phyloP scores from a whole-genome alignment of 2,329 filamentous ascomycete genomes.

The Aschersonia sp. region DNA sequence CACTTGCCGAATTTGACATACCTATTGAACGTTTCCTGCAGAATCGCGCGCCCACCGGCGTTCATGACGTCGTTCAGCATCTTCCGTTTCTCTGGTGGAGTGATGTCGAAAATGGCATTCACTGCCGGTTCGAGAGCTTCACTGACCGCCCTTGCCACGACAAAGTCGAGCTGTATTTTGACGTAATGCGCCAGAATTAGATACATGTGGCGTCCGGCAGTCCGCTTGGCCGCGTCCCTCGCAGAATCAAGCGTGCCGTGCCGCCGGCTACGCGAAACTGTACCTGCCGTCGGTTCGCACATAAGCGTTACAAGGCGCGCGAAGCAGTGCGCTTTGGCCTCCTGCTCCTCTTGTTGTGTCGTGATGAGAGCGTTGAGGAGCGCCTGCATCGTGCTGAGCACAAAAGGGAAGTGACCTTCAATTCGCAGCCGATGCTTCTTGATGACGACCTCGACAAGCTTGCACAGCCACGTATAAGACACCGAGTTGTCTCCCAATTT shows the following conservation, averaged over 20 bases:
- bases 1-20: constrained; percentile 52
- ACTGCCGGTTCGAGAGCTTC: constrained; percentile 43
- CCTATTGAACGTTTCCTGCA: constrained; percentile 42
- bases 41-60: constrained; percentile 40
- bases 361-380: constrained; percentile 39
- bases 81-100: constrained; percentile 36
- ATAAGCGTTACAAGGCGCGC: constrained; percentile 42
- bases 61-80: constrained; percentile 47
- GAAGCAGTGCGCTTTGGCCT: constrained; percentile 34
- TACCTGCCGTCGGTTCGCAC: constrained; percentile 42
- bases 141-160: constrained; percentile 33
- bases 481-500: constrained; percentile 14
- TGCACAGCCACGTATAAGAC: constrained; percentile 33
- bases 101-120: constrained; percentile 44
- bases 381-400: constrained; percentile 37
- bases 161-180: constrained; percentile 43
- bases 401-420: constrained; percentile 46
- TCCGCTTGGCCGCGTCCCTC: constrained; percentile 44
- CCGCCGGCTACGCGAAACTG: constrained; percentile 32
- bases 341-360: constrained; percentile 6
- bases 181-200: constrained; percentile 44
- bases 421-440: constrained; percentile 45
- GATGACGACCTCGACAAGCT: constrained; percentile 40
- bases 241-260: constrained; percentile 39
- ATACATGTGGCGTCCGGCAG: constrained; percentile 48